Evolutionary conservation across 1,139 yeast genomes (phyloP).

Genomic region (Geotrichum phurueaensis): DNA sequence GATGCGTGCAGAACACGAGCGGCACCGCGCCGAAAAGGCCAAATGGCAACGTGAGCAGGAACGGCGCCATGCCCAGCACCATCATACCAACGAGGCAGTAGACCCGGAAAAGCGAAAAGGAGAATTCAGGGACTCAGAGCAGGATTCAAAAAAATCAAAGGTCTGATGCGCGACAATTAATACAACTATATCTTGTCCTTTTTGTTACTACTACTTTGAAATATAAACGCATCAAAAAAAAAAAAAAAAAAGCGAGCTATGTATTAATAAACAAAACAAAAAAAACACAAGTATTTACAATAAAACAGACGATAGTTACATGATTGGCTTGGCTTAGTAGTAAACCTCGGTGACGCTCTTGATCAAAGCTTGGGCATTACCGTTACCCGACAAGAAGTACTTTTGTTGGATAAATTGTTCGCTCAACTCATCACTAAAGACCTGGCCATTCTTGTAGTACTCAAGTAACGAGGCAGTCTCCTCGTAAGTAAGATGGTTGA

Average conservation of each 20-base stretch:
- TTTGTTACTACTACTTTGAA: not conserved
- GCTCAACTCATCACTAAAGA: slow-evolving; percentile 42
- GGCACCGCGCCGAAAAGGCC: not conserved
- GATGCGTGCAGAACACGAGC: not conserved
- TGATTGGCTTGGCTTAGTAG: not conserved
- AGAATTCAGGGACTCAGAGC: not conserved
- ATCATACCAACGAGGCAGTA: not conserved
- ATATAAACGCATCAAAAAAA: not conserved
- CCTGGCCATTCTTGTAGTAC: slow-evolving; percentile 51
- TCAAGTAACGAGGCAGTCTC: slow-evolving; percentile 52
- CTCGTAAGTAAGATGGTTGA: slow-evolving; percentile 47
- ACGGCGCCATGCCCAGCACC: not conserved
- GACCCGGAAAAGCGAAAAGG: not conserved
- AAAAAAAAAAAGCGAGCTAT: not conserved
- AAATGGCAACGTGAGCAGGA: not conserved
- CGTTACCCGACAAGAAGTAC: slow-evolving; percentile 53
- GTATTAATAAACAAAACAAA: not conserved
- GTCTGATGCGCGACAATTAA: not conserved
- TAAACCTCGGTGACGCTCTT: slow-evolving; percentile 12
- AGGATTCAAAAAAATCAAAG: not conserved
- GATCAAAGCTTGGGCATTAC: slow-evolving; percentile 15
- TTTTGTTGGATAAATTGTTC: slow-evolving; percentile 45
- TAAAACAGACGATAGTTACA: not conserved
- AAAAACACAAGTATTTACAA: not conserved
- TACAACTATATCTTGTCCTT: not conserved